A percentile compares a stretch with the other conserved stretches of the same genome.
Conservation (phyloP, 2,329 filamentous ascomycete genomes). For the Fusarium sp. region DNA sequence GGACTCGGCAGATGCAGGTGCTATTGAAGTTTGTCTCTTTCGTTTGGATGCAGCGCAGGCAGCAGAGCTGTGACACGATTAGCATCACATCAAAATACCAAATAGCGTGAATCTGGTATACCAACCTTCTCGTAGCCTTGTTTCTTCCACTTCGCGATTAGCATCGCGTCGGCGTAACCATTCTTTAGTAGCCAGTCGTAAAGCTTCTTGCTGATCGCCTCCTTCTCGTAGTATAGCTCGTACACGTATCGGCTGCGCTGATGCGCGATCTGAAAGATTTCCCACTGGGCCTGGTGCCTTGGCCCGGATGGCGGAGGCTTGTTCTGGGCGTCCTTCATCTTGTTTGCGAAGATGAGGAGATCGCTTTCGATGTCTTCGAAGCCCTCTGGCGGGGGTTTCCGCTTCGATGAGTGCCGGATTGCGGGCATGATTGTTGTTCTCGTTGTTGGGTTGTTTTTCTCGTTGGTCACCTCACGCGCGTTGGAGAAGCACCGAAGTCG, state of each 20-base stretch:
- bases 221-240: constrained; percentile 97
- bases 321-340: constrained; percentile 97
- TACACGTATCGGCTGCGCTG: constrained; percentile 95
- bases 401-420: constrained; percentile 81
- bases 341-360: constrained; percentile 87
- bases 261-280: constrained; percentile 97
- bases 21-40: constrained; percentile 99
- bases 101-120: constrained; percentile 16
- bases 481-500: constrained; percentile 20
- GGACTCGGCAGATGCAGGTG: constrained; percentile 97
- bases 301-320: constrained; percentile 84
- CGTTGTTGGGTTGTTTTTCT: background rate
- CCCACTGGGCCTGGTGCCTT: constrained; percentile 95
- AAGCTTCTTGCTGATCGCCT: constrained; percentile 91
- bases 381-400: constrained; percentile 87
- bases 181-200: constrained; percentile 99
- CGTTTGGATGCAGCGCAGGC: constrained; percentile 96
- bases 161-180: constrained; percentile 91
- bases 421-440: constrained; percentile 75
- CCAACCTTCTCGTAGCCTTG: constrained; percentile 96
- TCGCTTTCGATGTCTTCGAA: constrained; percentile 92
- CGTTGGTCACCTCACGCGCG: background rate
- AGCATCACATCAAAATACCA: constrained; percentile 33
- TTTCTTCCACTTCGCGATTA: constrained; percentile 99
- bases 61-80: constrained; percentile 79